Percentiles rank a stretch among this genome's conserved stretches.
phyloP scores from a whole-genome alignment of 768 basidiomycete species.

The Phallus indusiatus region DNA sequence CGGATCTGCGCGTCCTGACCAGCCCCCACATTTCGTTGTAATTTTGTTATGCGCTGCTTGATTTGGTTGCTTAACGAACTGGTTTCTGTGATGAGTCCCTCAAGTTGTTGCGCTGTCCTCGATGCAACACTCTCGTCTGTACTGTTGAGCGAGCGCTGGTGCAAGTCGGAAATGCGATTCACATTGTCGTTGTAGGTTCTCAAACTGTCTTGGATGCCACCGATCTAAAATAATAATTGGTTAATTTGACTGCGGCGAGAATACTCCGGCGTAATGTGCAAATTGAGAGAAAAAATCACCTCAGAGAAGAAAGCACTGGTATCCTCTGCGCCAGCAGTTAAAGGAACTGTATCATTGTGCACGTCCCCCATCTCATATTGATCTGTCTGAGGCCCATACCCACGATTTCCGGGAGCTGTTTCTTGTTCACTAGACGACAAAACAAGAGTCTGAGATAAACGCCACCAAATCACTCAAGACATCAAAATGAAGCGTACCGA shows the following conservation, averaged over 20 bases:
- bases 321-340: slow-evolving; percentile 23
- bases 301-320: slow-evolving; percentile 2
- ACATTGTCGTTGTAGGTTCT: slow-evolving; percentile 64
- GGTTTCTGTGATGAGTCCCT: slow-evolving; percentile 49
- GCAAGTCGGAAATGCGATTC: slow-evolving; percentile 56
- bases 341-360: slow-evolving; percentile 41
- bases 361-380: slow-evolving; percentile 68
- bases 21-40: slow-evolving; percentile 56
- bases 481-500: background rate
- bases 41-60: slow-evolving; percentile 48
- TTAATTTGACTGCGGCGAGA: too few relatives aligned
- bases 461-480: too few relatives aligned
- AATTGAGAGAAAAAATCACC: background rate
- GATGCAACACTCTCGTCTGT: slow-evolving; percentile 61
- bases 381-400: slow-evolving; percentile 58
- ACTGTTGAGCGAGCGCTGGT: slow-evolving; percentile 70
- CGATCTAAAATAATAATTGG: slow-evolving; percentile 54
- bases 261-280: background rate
- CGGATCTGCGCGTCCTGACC: slow-evolving; percentile 56
- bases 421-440: background rate
- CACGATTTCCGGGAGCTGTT: slow-evolving; percentile 9
- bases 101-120: slow-evolving; percentile 48
- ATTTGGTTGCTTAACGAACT: slow-evolving; percentile 47
- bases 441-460: background rate
- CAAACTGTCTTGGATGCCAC: slow-evolving; percentile 63